A percentile compares a stretch with the other conserved stretches of the same genome.
These are phyloP conservation scores for Alternaria incomplexa DNA, from an alignment of 2,329 filamentous ascomycete genomes.

Conservation along the genomic window DNA sequence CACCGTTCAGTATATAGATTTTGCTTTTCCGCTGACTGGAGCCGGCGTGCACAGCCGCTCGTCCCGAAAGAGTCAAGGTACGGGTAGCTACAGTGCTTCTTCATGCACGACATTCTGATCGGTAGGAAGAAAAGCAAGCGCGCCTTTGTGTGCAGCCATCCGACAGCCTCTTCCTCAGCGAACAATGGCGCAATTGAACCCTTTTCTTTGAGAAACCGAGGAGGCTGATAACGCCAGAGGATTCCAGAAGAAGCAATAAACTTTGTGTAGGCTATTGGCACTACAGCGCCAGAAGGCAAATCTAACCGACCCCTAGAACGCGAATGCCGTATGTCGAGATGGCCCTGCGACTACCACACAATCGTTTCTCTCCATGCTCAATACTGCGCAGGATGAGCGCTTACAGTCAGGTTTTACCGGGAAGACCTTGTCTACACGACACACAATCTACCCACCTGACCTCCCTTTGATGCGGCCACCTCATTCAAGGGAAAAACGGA, in stretches of 20 bases:
- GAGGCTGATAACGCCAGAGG: background rate
- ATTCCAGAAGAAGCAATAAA: background rate
- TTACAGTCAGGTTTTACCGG: background rate
- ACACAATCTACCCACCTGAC: background rate
- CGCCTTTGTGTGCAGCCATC: background rate
- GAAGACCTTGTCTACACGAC: background rate
- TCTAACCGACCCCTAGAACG: background rate
- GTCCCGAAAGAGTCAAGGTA: background rate
- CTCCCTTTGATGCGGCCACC: background rate
- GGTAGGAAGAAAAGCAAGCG: background rate
- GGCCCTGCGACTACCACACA: background rate
- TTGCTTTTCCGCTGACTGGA: background rate
- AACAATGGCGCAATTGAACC: background rate
- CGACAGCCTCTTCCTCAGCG: background rate
- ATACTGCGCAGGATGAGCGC: background rate
- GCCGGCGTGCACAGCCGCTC: background rate
- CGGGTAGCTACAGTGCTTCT: slow-evolving; percentile 4
- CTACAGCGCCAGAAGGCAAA: background rate
- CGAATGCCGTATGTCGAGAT: background rate
- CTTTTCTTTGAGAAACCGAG: background rate
- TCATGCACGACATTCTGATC: slow-evolving; percentile 6
- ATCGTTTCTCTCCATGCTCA: background rate
- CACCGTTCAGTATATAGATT: background rate
- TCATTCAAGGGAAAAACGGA: background rate
- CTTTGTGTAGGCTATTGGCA: background rate